Conservation (phyloP, 441 rosid species). For the Populus hybrid region DNA sequence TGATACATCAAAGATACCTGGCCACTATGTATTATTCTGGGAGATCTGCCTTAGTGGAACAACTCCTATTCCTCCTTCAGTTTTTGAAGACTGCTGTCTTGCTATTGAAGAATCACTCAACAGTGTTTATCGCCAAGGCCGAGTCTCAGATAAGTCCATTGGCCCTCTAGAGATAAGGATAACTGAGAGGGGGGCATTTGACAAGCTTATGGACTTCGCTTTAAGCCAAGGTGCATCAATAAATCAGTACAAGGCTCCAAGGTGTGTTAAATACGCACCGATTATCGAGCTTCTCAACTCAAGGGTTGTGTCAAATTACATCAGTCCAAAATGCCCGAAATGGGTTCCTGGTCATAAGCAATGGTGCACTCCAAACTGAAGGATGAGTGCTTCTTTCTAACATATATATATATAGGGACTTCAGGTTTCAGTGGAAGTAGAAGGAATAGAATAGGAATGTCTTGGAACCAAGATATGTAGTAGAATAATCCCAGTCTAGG, state of each 20-base stretch:
- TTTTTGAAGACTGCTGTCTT: constrained; percentile 44
- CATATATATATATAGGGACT: not conserved
- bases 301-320: constrained; percentile 35
- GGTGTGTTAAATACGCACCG: constrained; percentile 46
- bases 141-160: constrained; percentile 46
- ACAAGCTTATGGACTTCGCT: constrained; percentile 52
- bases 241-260: constrained; percentile 51
- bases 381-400: not conserved
- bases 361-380: constrained; percentile 28
- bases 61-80: constrained; percentile 31
- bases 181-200: constrained; percentile 44
- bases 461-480: not conserved
- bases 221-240: constrained; percentile 47
- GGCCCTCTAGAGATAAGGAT: constrained; percentile 46
- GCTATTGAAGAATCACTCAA: constrained; percentile 45
- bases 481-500: not conserved
- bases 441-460: not conserved
- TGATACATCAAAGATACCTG: constrained; percentile 37
- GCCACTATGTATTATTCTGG: constrained; percentile 51
- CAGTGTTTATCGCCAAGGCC: constrained; percentile 55
- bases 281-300: constrained; percentile 41
- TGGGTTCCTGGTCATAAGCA: constrained; percentile 45
- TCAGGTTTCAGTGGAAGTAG: not conserved
- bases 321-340: constrained; percentile 46
- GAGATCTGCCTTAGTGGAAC: constrained; percentile 29